Base-by-base conservation (phyloP, 306 rosid genomes). In the Sicyos baderoa region DNA sequence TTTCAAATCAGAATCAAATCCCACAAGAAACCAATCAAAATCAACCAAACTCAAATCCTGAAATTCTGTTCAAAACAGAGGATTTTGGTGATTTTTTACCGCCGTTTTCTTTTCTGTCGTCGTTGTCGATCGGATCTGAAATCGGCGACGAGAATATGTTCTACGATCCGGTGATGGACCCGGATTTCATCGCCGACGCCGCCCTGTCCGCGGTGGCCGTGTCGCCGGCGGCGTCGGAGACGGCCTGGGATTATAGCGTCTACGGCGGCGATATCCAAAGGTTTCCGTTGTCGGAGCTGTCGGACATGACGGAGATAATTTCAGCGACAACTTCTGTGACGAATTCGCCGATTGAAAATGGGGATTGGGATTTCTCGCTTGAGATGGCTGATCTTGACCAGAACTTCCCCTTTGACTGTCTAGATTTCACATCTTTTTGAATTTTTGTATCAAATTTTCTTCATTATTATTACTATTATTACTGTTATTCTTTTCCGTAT, bases 301-400 rank as follows among this genome's bases (percentile, higher is more conserved):
- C 90, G 57, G 86, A 81, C 62, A 73, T 74, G 71, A 80, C 75
- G 16, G 96, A 87, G 67, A 86, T 80, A 4, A 62, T 84, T 48
- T 92, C 97, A 49, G 79, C 80, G 14, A 79, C 89, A 51, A 84
- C 81, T 76, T 89, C 96, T 4, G 84, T 49, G 64, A 27, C 79
- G 77, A 87, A 84, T 79, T 92, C 95, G 0, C 86, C 89, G 10
- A 82, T 84, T 14, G 18, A 15, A 1, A 32, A n/a, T 32, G 70
- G 67, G 54, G 83, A 80, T 42, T 77, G 80, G 17, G 89, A 82
- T 77, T 29, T 84, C 75, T 32, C 78, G 9, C 71, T 84, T 13
- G n/a, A 78, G 0, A 68, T 82, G 48, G 57, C 71, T n/a, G 85
- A 86, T 77, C 76, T 86, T 25, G 84, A 87, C 54, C 51, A 71